Evolutionary conservation across 2,329 filamentous ascomycete genomes (phyloP).

Genomic region (Aspergillus aculeatus): DNA sequence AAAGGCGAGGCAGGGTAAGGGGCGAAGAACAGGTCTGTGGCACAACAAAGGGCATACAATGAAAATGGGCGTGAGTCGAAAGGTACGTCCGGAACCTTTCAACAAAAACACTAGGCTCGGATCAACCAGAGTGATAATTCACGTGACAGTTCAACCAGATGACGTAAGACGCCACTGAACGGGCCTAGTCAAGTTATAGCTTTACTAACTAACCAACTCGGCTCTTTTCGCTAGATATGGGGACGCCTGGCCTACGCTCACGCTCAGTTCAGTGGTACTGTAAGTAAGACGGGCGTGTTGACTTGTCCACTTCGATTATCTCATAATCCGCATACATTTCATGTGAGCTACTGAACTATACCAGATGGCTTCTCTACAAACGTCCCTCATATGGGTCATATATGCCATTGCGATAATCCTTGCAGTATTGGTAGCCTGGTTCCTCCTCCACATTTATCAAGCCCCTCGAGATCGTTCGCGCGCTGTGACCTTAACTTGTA

Average conservation of each 20-base stretch:
- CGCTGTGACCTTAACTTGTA: conserved; percentile 78
- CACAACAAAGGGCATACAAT: neutral
- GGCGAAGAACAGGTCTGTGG: neutral
- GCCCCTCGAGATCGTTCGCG: conserved; percentile 80
- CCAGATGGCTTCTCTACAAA: conserved; percentile 71
- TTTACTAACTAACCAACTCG: no score
- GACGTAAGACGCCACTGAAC: conserved; percentile 18
- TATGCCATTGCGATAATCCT: conserved; percentile 81
- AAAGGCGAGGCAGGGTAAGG: neutral
- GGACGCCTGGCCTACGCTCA: conserved; percentile 10
- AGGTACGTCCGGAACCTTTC: neutral
- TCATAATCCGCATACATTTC: neutral
- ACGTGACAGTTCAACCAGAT: conserved; percentile 19
- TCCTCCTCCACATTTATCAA: conserved; percentile 92
- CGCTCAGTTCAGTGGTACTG: conserved; percentile 9
- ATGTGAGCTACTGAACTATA: conserved; percentile 14
- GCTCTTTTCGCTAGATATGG: neutral
- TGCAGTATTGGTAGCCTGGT: conserved; percentile 71
- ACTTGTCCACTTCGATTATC: neutral
- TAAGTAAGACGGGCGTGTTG: neutral
- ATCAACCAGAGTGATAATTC: neutral
- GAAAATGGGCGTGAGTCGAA: neutral
- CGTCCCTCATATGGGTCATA: conserved; percentile 89
- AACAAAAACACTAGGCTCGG: neutral
- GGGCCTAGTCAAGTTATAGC: neutral